These are phyloP conservation scores for Cerioporus squamosus DNA, from an alignment of 1,284 basidiomycete genomes.

Conservation along the genomic window DNA sequence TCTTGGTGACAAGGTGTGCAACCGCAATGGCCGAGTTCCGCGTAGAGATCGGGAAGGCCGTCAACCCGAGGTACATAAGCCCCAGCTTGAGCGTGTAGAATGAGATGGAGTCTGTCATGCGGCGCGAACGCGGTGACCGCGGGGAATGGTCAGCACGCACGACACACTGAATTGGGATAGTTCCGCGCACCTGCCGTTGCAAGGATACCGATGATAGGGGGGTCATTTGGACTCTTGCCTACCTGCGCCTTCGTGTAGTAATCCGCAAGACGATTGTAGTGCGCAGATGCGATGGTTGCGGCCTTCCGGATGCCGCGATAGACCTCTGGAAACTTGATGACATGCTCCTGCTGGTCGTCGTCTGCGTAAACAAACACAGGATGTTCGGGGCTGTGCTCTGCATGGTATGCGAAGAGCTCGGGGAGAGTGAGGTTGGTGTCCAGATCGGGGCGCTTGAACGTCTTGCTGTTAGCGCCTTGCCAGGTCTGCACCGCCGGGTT, in stretches of 20 bases:
- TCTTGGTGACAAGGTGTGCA: conserved; percentile 31
- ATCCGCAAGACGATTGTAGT: conserved; percentile 9
- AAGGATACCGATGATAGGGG: conserved; percentile 32
- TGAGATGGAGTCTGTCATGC: conserved; percentile 29
- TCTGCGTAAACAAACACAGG: conserved; percentile 36
- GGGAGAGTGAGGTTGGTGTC: conserved; percentile 24
- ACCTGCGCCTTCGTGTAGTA: conserved; percentile 13
- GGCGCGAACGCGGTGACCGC: neutral
- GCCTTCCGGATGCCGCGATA: conserved; percentile 29
- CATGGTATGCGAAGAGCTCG: conserved; percentile 38
- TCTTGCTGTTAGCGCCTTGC: conserved; percentile 20
- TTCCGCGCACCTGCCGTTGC: conserved; percentile 26
- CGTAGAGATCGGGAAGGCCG: conserved; percentile 36
- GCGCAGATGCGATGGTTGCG: conserved; percentile 20
- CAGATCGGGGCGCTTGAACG: conserved; percentile 10
- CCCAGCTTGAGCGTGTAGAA: conserved; percentile 26
- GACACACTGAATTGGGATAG: neutral
- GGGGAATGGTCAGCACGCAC: neutral
- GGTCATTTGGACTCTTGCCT: conserved; percentile 11
- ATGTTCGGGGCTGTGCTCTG: conserved; percentile 32
- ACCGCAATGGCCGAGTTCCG: conserved; percentile 37
- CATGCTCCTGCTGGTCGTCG: conserved; percentile 14
- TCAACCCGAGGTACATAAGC: conserved; percentile 34
- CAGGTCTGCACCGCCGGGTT: conserved; percentile 12
- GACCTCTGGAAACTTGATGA: conserved; percentile 28